These are phyloP conservation scores for Hymenoscyphus albidus DNA, from an alignment of 2,329 filamentous ascomycete genomes.

Conservation along the genomic window DNA sequence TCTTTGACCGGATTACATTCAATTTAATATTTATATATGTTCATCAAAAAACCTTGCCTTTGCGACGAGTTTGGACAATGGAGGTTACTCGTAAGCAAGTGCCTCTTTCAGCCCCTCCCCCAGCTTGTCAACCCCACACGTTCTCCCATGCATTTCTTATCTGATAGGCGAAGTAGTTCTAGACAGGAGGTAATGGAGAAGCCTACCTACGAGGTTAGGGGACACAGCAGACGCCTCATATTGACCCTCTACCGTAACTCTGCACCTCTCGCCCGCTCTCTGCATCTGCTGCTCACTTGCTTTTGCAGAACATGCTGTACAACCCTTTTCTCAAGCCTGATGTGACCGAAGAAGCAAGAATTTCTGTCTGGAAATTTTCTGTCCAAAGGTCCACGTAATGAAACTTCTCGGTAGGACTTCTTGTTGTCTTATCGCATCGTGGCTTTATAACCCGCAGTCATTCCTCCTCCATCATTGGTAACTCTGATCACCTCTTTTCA, in stretches of 20 bases:
- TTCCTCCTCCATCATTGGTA: not conserved
- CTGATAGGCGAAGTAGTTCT: not conserved
- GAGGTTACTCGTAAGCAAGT: not conserved
- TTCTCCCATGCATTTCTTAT: not conserved
- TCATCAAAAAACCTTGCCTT: not conserved
- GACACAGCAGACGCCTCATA: not conserved
- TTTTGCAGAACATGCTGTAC: not conserved
- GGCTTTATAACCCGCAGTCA: not conserved
- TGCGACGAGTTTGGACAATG: not conserved
- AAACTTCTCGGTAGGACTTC: not conserved
- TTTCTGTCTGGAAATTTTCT: not conserved
- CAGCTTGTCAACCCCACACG: not conserved
- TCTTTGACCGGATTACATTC: not conserved
- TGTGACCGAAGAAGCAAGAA: not conserved
- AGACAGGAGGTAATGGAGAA: not conserved
- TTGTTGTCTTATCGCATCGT: not conserved
- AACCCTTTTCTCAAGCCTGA: not conserved
- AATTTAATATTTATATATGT: not conserved
- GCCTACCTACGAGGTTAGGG: not conserved
- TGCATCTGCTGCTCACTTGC: not conserved
- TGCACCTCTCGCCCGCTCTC: not conserved
- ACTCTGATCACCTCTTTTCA: not conserved
- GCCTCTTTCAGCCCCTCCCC: not conserved
- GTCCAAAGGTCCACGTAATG: not conserved
- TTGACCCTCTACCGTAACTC: not conserved